Percentiles rank a stretch among this genome's conserved stretches.
Evolutionary conservation across 2,329 filamentous ascomycete genomes (phyloP).

Genomic region (Fusarium sambucinum): DNA sequence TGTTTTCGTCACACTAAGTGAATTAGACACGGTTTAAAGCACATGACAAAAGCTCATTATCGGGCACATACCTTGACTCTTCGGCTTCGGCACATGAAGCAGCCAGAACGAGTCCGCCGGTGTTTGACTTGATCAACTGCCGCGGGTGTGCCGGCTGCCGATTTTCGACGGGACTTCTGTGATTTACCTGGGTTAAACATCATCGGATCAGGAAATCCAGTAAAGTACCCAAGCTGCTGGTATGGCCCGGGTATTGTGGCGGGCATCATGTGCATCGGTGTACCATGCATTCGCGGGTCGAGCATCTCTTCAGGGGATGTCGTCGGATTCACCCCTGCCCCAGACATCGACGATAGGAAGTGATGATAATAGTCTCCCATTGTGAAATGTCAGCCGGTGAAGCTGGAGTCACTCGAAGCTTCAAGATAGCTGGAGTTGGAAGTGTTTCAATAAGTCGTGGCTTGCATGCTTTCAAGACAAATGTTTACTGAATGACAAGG

Average conservation of each 20-base stretch:
- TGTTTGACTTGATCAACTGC: constrained; percentile 84
- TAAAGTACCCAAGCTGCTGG: constrained; percentile 62
- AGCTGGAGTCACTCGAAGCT: constrained; percentile 13
- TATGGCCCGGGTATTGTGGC: constrained; percentile 58
- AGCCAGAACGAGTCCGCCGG: constrained; percentile 91
- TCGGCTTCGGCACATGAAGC: constrained; percentile 88
- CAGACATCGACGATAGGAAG: constrained; percentile 66
- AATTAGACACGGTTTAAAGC: constrained; percentile 24
- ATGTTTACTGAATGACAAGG: constrained; percentile 22
- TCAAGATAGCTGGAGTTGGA: constrained; percentile 23
- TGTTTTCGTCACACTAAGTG: constrained; percentile 85
- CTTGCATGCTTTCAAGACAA: constrained; percentile 43
- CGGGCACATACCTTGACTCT: constrained; percentile 77
- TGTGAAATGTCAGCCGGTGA: constrained; percentile 19
- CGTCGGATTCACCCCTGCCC: constrained; percentile 55
- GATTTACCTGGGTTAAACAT: constrained; percentile 62
- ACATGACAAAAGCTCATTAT: background rate
- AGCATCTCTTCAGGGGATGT: constrained; percentile 57
- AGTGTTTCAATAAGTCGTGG: constrained; percentile 16
- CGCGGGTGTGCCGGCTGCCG: constrained; percentile 55
- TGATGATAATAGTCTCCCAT: constrained; percentile 71
- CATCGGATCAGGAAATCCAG: constrained; percentile 63
- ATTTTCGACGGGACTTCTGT: constrained; percentile 65
- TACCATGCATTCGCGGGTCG: constrained; percentile 53
- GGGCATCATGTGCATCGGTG: constrained; percentile 47